These are phyloP conservation scores for Akanthomyces muscarius DNA, from an alignment of 2,329 filamentous ascomycete species.

Conservation along the genomic window DNA sequence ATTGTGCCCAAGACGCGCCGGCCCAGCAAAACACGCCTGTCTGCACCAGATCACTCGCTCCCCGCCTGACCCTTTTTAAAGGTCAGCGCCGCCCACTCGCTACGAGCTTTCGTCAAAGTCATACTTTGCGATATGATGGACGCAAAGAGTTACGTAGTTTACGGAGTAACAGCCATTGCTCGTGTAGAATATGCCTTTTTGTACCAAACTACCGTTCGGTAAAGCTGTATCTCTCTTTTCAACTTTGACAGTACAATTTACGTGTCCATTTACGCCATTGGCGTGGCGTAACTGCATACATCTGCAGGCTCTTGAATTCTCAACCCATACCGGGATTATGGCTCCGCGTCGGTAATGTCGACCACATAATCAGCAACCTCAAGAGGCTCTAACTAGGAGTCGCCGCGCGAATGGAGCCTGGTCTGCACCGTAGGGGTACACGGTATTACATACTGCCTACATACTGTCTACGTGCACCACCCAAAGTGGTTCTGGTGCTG, in stretches of 20 bases:
- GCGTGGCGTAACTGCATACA: background rate
- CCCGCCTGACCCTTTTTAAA: conserved; percentile 8
- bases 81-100: conserved; percentile 4
- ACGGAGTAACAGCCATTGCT: background rate
- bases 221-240: background rate
- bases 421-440: background rate
- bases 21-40: conserved; percentile 4
- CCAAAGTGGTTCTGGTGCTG: no score
- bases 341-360: background rate
- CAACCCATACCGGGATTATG: background rate
- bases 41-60: conserved; percentile 13
- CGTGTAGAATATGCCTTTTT: background rate
- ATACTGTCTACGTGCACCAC: background rate
- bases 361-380: background rate
- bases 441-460: no score
- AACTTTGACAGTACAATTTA: background rate
- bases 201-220: background rate
- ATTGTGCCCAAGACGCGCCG: conserved; percentile 5
- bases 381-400: background rate
- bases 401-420: background rate
- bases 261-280: background rate
- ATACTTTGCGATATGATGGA: conserved; percentile 1
- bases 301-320: background rate
- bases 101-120: background rate
- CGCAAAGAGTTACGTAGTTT: background rate